These are phyloP conservation scores for Cytospora piceae DNA, from an alignment of 2,329 filamentous ascomycete genomes.

Conservation along the genomic window DNA sequence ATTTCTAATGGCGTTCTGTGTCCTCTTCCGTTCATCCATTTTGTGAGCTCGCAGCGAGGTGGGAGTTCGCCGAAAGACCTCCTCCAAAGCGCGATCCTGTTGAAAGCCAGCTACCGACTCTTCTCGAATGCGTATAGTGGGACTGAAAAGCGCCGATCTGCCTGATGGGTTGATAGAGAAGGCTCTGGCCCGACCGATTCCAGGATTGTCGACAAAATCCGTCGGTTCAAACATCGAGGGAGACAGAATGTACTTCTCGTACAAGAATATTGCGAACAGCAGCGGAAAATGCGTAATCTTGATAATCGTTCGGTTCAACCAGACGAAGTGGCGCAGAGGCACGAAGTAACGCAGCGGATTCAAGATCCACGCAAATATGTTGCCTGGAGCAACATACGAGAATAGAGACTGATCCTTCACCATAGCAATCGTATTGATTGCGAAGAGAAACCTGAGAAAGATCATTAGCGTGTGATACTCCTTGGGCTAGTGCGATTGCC, in stretches of 20 bases:
- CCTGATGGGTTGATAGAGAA: constrained; percentile 62
- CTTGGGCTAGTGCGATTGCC: neutral
- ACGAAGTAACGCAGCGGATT: constrained; percentile 82
- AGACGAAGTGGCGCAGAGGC: constrained; percentile 80
- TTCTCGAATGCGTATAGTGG: constrained; percentile 72
- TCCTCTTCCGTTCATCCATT: constrained; percentile 69
- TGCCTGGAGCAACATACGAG: constrained; percentile 89
- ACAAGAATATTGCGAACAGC: constrained; percentile 82
- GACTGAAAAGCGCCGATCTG: constrained; percentile 71
- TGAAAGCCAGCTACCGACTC: constrained; percentile 87
- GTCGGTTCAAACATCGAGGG: constrained; percentile 78
- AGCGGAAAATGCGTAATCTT: constrained; percentile 89
- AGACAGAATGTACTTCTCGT: constrained; percentile 80
- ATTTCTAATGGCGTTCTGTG: constrained; percentile 79
- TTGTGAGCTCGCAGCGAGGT: constrained; percentile 63
- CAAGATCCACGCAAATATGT: constrained; percentile 87
- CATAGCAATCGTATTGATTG: constrained; percentile 96
- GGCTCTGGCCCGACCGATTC: constrained; percentile 52
- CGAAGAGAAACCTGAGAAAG: constrained; percentile 74
- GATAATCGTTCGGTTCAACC: constrained; percentile 86
- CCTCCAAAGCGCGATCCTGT: constrained; percentile 87
- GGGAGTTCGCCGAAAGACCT: constrained; percentile 81
- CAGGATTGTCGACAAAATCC: constrained; percentile 78
- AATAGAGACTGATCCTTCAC: constrained; percentile 97
- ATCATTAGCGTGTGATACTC: neutral